Percentiles rank a stretch among this genome's conserved stretches.
Conservation (phyloP, 2,329 filamentous ascomycete genomes). For the Helotiales sp. region DNA sequence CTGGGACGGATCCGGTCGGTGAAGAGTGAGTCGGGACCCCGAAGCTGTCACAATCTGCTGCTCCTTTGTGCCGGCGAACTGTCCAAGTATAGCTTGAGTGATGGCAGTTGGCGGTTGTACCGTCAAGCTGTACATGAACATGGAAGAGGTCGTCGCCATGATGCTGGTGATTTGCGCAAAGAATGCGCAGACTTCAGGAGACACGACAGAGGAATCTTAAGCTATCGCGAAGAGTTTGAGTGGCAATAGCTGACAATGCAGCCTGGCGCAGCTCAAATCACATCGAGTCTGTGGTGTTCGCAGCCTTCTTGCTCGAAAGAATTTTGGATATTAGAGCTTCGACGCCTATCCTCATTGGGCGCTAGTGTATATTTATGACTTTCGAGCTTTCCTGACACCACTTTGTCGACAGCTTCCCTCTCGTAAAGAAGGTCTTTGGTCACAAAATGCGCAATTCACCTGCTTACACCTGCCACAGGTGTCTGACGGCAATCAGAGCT, state of each 20-base stretch:
- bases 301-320: neutral
- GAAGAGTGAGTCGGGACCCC: constrained; percentile 83
- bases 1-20: constrained; percentile 81
- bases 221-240: neutral
- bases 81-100: constrained; percentile 87
- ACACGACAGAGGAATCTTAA: neutral
- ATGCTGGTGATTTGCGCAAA: constrained; percentile 30
- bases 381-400: neutral
- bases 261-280: constrained; percentile 30
- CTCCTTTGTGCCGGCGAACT: constrained; percentile 94
- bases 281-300: constrained; percentile 9
- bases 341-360: neutral
- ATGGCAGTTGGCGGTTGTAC: constrained; percentile 89
- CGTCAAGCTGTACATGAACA: constrained; percentile 98
- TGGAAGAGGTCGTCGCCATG: constrained; percentile 97
- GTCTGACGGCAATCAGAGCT: constrained; percentile 30
- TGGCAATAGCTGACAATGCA: constrained; percentile 25
- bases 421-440: neutral
- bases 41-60: constrained; percentile 96
- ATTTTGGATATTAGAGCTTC: constrained; percentile 4
- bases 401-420: neutral
- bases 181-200: constrained; percentile 26
- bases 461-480: constrained; percentile 35
- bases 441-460: constrained; percentile 28
- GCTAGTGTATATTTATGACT: neutral